phyloP scores from a whole-genome alignment of 371 early-diverging fungal genomes.

The Dinochytrium kinnereticum region DNA sequence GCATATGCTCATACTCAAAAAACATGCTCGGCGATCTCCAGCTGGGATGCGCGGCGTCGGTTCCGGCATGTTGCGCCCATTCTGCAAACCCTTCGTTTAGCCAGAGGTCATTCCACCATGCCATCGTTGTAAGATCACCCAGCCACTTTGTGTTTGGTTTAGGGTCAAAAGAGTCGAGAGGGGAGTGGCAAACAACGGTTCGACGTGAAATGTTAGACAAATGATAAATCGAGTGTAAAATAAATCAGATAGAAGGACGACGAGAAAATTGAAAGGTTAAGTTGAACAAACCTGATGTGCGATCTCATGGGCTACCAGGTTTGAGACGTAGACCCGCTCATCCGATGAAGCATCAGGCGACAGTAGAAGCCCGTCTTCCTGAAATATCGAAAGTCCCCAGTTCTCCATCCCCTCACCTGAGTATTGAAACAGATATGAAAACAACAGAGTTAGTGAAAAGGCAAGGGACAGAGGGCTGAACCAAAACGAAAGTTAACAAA shows the following conservation, averaged over 20 bases:
- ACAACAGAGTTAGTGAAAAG: no score
- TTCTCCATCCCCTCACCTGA: conserved; percentile 32
- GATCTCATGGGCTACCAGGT: conserved; percentile 31
- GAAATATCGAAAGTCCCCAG: conserved; percentile 25
- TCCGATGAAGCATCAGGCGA: neutral
- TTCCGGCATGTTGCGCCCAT: conserved; percentile 24
- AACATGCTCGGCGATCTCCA: conserved; percentile 13
- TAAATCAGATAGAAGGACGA: no score
- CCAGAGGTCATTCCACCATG: conserved; percentile 30
- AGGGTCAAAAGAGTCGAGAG: neutral
- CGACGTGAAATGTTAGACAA: no score
- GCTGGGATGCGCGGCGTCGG: neutral
- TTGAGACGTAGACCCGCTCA: conserved; percentile 24
- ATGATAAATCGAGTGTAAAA: no score
- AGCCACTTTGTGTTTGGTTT: conserved; percentile 20
- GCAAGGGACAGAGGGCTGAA: neutral
- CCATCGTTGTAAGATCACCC: conserved; percentile 31
- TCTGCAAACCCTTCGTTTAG: conserved; percentile 34
- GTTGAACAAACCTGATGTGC: conserved; percentile 28
- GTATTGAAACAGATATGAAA: no score
- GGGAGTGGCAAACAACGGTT: no score
- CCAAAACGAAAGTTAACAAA: neutral
- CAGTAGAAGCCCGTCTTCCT: neutral
- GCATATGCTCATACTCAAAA: conserved; percentile 26
- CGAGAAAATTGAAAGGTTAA: no score